phyloP scores from a whole-genome alignment of 306 rosid genomes.

The Urtica urens region DNA sequence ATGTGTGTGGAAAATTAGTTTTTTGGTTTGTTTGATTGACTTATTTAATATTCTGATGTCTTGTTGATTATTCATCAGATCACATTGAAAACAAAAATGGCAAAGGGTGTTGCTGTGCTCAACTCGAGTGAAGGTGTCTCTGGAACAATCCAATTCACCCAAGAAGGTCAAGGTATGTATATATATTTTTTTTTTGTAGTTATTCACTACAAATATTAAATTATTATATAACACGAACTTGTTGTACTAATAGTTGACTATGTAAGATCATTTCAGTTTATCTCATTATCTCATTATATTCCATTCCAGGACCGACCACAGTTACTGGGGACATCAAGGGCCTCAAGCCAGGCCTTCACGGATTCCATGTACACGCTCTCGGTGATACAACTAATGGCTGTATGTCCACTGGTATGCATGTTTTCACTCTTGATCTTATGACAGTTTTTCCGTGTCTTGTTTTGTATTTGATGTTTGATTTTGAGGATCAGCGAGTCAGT shows the following conservation, averaged over 20 bases:
- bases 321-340: constrained; percentile 68
- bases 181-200: not conserved
- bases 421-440: not conserved
- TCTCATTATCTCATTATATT: not conserved
- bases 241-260: not conserved
- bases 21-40: too few relatives aligned
- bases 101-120: constrained; percentile 87
- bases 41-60: too few relatives aligned
- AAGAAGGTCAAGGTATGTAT: constrained; percentile 71
- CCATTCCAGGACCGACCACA: constrained; percentile 54
- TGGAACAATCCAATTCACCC: constrained; percentile 54
- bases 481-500: too few relatives aligned
- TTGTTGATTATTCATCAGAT: constrained; percentile 56
- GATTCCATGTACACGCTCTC: constrained; percentile 87
- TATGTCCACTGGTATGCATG: constrained; percentile 71
- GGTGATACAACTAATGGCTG: constrained; percentile 97
- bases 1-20: too few relatives aligned
- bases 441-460: not conserved
- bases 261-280: not conserved
- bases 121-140: constrained; percentile 47
- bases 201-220: not conserved
- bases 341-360: constrained; percentile 83
- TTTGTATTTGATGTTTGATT: too few relatives aligned
- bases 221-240: not conserved
- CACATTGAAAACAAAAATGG: constrained; percentile 79